Evolutionary conservation across 2,329 filamentous ascomycete genomes (phyloP), one percentile per base, ranked within the genome.

Genomic region (Botrytis deweyae): DNA sequence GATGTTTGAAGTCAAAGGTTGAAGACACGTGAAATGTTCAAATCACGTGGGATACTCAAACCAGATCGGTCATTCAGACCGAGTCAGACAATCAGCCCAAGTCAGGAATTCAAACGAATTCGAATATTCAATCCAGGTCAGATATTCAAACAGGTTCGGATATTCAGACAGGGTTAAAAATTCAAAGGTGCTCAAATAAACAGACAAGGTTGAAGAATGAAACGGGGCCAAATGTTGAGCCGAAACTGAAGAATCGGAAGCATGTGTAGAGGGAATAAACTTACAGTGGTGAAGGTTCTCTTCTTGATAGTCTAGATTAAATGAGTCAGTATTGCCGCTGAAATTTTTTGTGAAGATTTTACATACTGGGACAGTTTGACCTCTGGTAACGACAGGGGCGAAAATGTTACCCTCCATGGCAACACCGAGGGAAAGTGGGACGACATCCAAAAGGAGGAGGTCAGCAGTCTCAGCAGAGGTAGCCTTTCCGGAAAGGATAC

Each of bases 361-460:
- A 63, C 61, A 97, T 86, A 22, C 88, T 91, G 9, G 94, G 93
- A 3, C 95, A 90, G 92, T 93, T 76, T 90, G 85, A 33, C 92
- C 93, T 82, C 93, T 91, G 77, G 93, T 87, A 79, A 99, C 94
- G 77, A 98, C 95, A 70, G 94, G 93, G 73, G 95, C 95, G 83
- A 98, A 98, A 85, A 98, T 97, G 88, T 98, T 98, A 79, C 96
- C 95, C 88, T 98, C 96, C 96, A 98, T 99, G 83, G 95, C 96
- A 79, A 99, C 95, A 92, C 96, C 96, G 46, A 99, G 93, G 76
- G 94, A 97, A 77, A 99, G 92, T 80, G 96, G 96, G 82, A 95
- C 92, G 81, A 99, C 96, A 85, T 99, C 96, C 82, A 99, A 90
- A 77, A 99, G 92, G 77, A 99, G 91, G 78, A 99, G 92, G 84